Conservation (phyloP, 495 filamentous ascomycete species). For the Talaromyces stipitatus region DNA sequence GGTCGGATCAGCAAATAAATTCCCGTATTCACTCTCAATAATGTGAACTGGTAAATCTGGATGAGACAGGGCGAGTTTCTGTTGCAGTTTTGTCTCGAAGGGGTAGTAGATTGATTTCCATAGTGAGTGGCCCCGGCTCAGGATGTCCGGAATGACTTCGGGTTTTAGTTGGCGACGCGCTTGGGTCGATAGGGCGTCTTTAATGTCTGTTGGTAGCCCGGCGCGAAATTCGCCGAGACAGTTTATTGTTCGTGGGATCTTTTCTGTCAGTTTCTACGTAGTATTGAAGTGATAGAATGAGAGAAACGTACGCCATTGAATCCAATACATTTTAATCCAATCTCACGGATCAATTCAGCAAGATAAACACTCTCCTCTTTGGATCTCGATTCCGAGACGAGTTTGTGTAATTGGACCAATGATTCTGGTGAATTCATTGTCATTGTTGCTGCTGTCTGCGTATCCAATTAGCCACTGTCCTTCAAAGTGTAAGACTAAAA, state of each 20-base stretch:
- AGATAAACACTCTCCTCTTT: conserved; percentile 38
- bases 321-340: conserved; percentile 73
- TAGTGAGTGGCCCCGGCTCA: conserved; percentile 47
- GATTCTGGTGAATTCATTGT: conserved; percentile 68
- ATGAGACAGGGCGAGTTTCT: conserved; percentile 59
- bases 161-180: conserved; percentile 40
- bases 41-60: conserved; percentile 76
- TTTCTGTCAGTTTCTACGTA: background rate
- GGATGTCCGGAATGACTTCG: conserved; percentile 43
- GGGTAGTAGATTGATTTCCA: conserved; percentile 70
- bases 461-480: background rate
- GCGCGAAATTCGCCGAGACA: conserved; percentile 58
- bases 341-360: conserved; percentile 70
- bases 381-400: conserved; percentile 34
- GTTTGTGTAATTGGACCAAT: conserved; percentile 44
- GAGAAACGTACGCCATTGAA: conserved; percentile 53
- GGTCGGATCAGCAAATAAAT: conserved; percentile 56
- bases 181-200: conserved; percentile 32
- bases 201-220: conserved; percentile 42
- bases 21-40: conserved; percentile 60
- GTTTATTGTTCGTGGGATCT: conserved; percentile 73
- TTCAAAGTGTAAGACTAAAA: background rate
- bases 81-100: conserved; percentile 58
- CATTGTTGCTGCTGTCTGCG: conserved; percentile 62
- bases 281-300: background rate